phyloP scores from a whole-genome alignment of 805 yeast species.

The Vanderwaltozyma tropicalis region DNA sequence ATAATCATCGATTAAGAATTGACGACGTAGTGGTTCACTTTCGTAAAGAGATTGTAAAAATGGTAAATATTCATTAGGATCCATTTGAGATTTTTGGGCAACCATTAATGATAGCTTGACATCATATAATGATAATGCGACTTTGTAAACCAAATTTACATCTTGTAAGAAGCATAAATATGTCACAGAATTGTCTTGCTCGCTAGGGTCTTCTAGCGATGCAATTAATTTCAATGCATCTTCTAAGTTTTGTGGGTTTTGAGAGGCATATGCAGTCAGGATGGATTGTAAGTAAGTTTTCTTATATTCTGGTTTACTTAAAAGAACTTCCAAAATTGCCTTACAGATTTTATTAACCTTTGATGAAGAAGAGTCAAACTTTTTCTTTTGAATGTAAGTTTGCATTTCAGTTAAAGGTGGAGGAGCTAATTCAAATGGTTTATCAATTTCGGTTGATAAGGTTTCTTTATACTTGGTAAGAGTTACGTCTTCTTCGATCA shows the following conservation, averaged over 20 bases:
- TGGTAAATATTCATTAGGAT: slow-evolving; percentile 93
- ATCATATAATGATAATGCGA: slow-evolving; percentile 74
- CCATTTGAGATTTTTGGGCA: slow-evolving; percentile 95
- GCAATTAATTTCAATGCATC: slow-evolving; percentile 64
- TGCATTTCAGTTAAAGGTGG: slow-evolving; percentile 30
- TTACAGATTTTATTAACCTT: slow-evolving; percentile 74
- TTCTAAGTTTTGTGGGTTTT: slow-evolving; percentile 73
- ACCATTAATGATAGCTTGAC: slow-evolving; percentile 68
- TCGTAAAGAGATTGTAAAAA: slow-evolving; percentile 72
- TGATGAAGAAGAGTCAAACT: slow-evolving; percentile 33
- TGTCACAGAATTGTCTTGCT: slow-evolving; percentile 55
- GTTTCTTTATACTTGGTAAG: slow-evolving; percentile 78
- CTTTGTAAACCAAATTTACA: slow-evolving; percentile 69
- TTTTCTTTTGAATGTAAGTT: slow-evolving; percentile 33
- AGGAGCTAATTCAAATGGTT: slow-evolving; percentile 22
- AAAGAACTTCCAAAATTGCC: slow-evolving; percentile 48
- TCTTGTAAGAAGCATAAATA: slow-evolving; percentile 88
- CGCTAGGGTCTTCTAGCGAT: slow-evolving; percentile 36
- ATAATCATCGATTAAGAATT: slow-evolving; percentile 70
- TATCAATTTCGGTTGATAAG: slow-evolving; percentile 20
- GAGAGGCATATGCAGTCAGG: slow-evolving; percentile 86
- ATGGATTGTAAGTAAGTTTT: slow-evolving; percentile 60
- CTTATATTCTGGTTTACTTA: slow-evolving; percentile 38
- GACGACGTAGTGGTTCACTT: slow-evolving; percentile 54
- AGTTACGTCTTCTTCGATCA: slow-evolving; percentile 79